Conservation (phyloP, 2,329 filamentous ascomycete genomes). For the Xylaria sp. region DNA sequence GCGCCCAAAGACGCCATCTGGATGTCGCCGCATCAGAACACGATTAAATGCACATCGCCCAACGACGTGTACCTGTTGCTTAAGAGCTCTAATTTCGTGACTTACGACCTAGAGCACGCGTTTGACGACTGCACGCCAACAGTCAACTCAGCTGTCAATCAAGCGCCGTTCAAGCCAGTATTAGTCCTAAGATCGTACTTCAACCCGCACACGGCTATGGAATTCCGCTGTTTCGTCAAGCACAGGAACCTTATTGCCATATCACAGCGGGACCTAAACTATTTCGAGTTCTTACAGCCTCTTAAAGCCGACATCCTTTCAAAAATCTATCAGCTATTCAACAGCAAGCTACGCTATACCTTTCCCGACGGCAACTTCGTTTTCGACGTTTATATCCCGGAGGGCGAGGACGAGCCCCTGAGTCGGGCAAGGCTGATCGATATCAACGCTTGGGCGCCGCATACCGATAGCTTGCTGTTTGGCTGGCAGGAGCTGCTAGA, state of each 20-base stretch:
- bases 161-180: conserved; percentile 68
- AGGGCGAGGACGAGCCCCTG: conserved; percentile 62
- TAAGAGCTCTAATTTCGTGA: conserved; percentile 93
- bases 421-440: conserved; percentile 85
- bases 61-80: conserved; percentile 94
- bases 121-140: conserved; percentile 73
- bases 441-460: conserved; percentile 90
- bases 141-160: conserved; percentile 43
- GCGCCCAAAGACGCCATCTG: conserved; percentile 94
- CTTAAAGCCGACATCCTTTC: conserved; percentile 69
- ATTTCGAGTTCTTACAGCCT: conserved; percentile 78
- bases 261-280: conserved; percentile 86
- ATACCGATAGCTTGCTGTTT: conserved; percentile 89
- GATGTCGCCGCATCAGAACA: conserved; percentile 84
- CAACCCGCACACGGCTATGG: conserved; percentile 84
- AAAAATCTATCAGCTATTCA: conserved; percentile 79
- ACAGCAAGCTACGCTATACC: conserved; percentile 70
- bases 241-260: conserved; percentile 79
- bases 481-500: conserved; percentile 86
- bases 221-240: conserved; percentile 96
- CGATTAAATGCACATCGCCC: conserved; percentile 84
- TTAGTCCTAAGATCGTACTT: conserved; percentile 89
- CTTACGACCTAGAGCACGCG: conserved; percentile 90
- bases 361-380: conserved; percentile 86
- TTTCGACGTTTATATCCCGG: conserved; percentile 92